Evolutionary conservation across 2,329 filamentous ascomycete species (phyloP).

Genomic region (Trichoderma harzianum): DNA sequence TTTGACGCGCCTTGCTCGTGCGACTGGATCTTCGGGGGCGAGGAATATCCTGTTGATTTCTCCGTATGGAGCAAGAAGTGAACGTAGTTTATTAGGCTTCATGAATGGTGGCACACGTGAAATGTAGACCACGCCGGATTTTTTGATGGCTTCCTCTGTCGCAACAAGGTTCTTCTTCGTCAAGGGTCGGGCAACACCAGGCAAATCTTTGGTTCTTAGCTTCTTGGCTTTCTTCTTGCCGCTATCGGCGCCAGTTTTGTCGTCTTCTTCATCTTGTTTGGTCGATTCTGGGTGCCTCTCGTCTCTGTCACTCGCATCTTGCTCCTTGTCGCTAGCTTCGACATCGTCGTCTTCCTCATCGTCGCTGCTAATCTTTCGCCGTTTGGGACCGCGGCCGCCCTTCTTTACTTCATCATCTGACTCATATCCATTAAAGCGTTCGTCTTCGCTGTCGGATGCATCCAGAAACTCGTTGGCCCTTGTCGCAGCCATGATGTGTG

Average conservation of each 20-base stretch:
- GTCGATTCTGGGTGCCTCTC: conserved; percentile 24
- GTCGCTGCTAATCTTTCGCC: conserved; percentile 53
- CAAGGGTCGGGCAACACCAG: conserved; percentile 52
- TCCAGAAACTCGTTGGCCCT: conserved; percentile 73
- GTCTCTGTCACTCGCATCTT: conserved; percentile 30
- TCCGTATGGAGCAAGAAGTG: conserved; percentile 72
- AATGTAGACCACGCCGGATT: conserved; percentile 78
- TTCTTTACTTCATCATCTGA: conserved; percentile 69
- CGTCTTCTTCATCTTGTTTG: conserved; percentile 25
- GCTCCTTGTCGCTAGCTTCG: conserved; percentile 33
- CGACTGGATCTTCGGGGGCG: conserved; percentile 67
- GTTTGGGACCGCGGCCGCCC: conserved; percentile 59
- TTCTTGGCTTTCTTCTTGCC: conserved; percentile 24
- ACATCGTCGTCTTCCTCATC: conserved; percentile 36
- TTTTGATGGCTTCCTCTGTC: conserved; percentile 62
- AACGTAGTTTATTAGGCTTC: conserved; percentile 75
- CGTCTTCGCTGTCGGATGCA: conserved; percentile 55
- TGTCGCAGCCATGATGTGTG: conserved; percentile 56
- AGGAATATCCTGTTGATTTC: conserved; percentile 75
- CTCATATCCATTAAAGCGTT: conserved; percentile 57
- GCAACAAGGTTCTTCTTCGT: conserved; percentile 66
- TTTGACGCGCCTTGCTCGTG: conserved; percentile 63
- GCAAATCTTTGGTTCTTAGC: conserved; percentile 36
- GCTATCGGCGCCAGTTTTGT: conserved; percentile 22
- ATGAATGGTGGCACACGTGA: conserved; percentile 85